A percentile compares a stretch with the other conserved stretches of the same genome.
These are phyloP conservation scores for Monilinia laxa DNA, from an alignment of 2,329 filamentous ascomycete genomes.

Conservation along the genomic window DNA sequence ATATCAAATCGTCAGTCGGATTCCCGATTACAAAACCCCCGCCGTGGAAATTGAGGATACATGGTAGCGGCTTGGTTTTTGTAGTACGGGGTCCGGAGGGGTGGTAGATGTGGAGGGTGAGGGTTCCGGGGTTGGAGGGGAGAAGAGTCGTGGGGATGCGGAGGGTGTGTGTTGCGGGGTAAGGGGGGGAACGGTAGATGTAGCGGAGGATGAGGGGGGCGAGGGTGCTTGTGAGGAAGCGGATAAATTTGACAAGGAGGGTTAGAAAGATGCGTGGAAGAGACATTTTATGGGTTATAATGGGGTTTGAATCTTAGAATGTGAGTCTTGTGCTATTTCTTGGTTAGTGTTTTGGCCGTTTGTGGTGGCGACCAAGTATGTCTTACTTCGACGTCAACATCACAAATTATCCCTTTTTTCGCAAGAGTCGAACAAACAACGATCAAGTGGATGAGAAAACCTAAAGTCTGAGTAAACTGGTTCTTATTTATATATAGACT, in stretches of 20 bases:
- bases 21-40: slow-evolving; percentile 42
- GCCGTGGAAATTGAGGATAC: slow-evolving; percentile 43
- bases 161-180: slow-evolving; percentile 6
- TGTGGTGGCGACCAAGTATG: neutral
- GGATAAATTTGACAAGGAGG: slow-evolving; percentile 14
- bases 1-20: slow-evolving; percentile 40
- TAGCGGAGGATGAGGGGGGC: slow-evolving; percentile 14
- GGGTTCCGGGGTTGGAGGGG: neutral
- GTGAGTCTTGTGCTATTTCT: neutral
- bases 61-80: slow-evolving; percentile 26
- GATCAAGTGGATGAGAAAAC: neutral
- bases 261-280: slow-evolving; percentile 17
- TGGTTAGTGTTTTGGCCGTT: neutral
- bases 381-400: neutral
- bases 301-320: neutral
- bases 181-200: slow-evolving; percentile 1
- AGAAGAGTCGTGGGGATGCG: slow-evolving; percentile 1
- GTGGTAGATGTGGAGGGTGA: slow-evolving; percentile 19
- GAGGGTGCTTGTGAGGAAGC: slow-evolving; percentile 13
- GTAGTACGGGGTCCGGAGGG: neutral
- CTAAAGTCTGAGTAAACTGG: neutral
- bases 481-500: neutral
- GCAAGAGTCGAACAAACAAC: neutral
- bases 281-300: neutral
- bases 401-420: neutral